These are phyloP conservation scores for Coniella lustricola DNA, from an alignment of 2,329 filamentous ascomycete species.

Conservation along the genomic window DNA sequence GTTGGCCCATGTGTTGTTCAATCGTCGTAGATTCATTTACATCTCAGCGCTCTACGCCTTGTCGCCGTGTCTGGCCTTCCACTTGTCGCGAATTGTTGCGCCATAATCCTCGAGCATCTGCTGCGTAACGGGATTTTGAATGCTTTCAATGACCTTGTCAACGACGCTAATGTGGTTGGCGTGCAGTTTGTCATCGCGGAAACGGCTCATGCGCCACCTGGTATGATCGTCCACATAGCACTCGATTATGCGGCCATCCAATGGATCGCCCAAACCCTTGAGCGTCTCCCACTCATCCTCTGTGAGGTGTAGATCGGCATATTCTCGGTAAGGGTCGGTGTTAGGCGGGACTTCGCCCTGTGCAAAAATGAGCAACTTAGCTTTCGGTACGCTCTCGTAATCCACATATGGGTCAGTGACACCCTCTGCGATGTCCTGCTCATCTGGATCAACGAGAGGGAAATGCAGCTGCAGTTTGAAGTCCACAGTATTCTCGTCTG, in stretches of 20 bases:
- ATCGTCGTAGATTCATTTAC: background rate
- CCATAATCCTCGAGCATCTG: constrained; percentile 68
- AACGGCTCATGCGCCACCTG: constrained; percentile 80
- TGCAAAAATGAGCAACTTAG: constrained; percentile 64
- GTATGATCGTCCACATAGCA: constrained; percentile 71
- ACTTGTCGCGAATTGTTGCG: constrained; percentile 66
- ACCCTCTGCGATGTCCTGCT: constrained; percentile 60
- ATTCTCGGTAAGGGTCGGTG: constrained; percentile 53
- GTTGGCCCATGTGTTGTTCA: background rate
- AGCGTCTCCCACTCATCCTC: constrained; percentile 76
- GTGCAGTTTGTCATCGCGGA: constrained; percentile 86
- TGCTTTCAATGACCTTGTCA: constrained; percentile 80
- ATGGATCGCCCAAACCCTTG: constrained; percentile 63
- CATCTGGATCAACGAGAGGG: constrained; percentile 60
- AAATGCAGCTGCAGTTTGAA: constrained; percentile 78
- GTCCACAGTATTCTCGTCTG: constrained; percentile 90
- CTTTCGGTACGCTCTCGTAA: constrained; percentile 71
- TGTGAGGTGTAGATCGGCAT: constrained; percentile 61
- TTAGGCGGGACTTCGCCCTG: constrained; percentile 42
- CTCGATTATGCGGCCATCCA: constrained; percentile 87
- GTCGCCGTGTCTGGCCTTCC: constrained; percentile 56
- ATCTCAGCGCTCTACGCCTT: constrained; percentile 1
- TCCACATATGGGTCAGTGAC: constrained; percentile 59
- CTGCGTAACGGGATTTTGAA: constrained; percentile 76
- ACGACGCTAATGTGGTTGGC: constrained; percentile 86